A percentile compares a stretch with the other conserved stretches of the same genome.
These are phyloP conservation scores for Pichia exigua DNA, from an alignment of 805 yeast species.

Conservation along the genomic window DNA sequence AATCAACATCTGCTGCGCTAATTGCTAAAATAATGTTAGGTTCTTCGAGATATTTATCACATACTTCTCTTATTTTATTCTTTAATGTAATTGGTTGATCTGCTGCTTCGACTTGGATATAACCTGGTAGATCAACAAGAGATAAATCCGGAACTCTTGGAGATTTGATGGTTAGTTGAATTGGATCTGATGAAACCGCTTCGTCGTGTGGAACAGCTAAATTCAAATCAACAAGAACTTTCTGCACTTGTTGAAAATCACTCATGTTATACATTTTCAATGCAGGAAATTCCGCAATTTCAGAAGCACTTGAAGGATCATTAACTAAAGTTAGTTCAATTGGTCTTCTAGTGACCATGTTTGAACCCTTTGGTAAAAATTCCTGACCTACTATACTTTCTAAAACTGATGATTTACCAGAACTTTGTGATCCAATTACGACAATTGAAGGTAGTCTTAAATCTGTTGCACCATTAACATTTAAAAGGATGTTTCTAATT, in stretches of 20 bases:
- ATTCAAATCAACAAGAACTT: slow-evolving; percentile 78
- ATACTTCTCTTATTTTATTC: slow-evolving; percentile 65
- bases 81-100: slow-evolving; percentile 89
- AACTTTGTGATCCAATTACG: slow-evolving; percentile 94
- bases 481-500: slow-evolving; percentile 69
- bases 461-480: slow-evolving; percentile 65
- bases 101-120: slow-evolving; percentile 92
- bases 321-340: slow-evolving; percentile 89
- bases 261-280: slow-evolving; percentile 73
- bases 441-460: slow-evolving; percentile 89
- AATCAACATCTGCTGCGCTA: slow-evolving; percentile 95
- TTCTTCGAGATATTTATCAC: slow-evolving; percentile 77
- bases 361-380: slow-evolving; percentile 91
- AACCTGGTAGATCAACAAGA: slow-evolving; percentile 93
- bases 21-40: slow-evolving; percentile 95
- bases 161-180: slow-evolving; percentile 83
- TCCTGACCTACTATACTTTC: slow-evolving; percentile 98
- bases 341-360: slow-evolving; percentile 98
- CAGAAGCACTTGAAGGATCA: slow-evolving; percentile 70
- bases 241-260: slow-evolving; percentile 84
- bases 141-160: slow-evolving; percentile 90
- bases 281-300: slow-evolving; percentile 90
- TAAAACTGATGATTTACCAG: slow-evolving; percentile 93
- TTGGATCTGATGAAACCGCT: slow-evolving; percentile 89
- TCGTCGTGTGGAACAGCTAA: slow-evolving; percentile 84